These are phyloP conservation scores for Globisporangium okanoganense DNA, from an alignment of 352 stramenopile species.

Conservation along the genomic window DNA sequence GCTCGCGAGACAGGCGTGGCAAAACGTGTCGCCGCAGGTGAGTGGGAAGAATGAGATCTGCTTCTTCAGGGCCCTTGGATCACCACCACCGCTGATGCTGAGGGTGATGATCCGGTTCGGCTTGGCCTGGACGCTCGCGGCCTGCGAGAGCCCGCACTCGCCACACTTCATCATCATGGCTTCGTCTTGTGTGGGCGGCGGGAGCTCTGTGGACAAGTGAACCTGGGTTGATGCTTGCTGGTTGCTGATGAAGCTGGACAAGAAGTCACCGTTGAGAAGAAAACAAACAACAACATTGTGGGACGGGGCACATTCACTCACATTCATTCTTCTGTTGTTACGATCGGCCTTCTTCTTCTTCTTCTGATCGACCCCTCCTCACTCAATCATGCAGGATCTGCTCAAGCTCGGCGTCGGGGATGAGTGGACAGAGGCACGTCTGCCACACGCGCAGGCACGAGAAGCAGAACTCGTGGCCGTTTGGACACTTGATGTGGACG, in stretches of 20 bases:
- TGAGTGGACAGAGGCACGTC: constrained; percentile 50
- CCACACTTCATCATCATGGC: no score
- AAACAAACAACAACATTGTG: neutral
- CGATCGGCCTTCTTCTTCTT: neutral
- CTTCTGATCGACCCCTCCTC: neutral
- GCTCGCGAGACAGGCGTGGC: constrained; percentile 24
- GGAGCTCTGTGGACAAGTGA: no score
- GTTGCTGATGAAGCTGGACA: neutral
- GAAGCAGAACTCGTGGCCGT: constrained; percentile 77
- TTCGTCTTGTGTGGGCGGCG: no score
- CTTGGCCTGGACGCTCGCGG: no score
- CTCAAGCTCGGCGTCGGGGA: constrained; percentile 48
- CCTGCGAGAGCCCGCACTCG: no score
- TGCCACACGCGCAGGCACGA: constrained; percentile 54
- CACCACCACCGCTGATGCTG: neutral
- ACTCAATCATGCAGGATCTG: constrained; percentile 49
- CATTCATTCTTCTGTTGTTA: neutral
- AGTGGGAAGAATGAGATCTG: constrained; percentile 27
- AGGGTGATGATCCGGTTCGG: neutral
- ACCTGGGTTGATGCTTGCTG: neutral
- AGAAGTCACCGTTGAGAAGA: constrained; percentile 1
- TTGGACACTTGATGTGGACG: constrained; percentile 72
- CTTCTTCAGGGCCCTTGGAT: no score
- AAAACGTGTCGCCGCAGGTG: constrained; percentile 35
- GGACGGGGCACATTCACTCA: neutral